Evolutionary conservation across 164 flowering plant species (phyloP).

Genomic region (Dillenia turbinata): DNA sequence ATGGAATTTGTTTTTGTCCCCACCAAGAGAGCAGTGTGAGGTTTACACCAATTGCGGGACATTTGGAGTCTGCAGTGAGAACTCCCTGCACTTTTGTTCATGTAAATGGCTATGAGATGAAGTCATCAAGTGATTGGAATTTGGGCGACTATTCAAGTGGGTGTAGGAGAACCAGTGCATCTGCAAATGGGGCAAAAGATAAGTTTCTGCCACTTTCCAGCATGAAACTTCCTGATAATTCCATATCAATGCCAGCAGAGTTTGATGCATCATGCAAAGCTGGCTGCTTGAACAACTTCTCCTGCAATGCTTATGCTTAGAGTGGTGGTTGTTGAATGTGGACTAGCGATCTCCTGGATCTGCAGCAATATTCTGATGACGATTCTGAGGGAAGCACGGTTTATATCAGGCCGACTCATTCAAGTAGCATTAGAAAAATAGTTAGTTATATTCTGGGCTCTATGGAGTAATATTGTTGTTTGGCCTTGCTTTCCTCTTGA

Average conservation of each 20-base stretch:
- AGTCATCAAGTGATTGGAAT: not conserved
- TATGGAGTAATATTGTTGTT: not conserved
- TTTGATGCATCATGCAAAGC: conserved; percentile 17
- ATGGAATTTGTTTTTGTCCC: conserved; percentile 20
- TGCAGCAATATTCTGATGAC: too few relatives aligned
- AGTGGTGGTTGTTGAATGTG: not conserved
- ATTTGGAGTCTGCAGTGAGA: conserved; percentile 18
- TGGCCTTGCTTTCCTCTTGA: not conserved
- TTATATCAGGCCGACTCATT: too few relatives aligned
- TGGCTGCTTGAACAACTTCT: conserved; percentile 26
- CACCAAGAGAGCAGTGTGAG: conserved; percentile 21
- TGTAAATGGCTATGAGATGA: conserved; percentile 16
- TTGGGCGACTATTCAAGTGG: conserved; percentile 12
- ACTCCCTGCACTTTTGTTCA: conserved; percentile 13
- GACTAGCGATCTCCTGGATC: too few relatives aligned
- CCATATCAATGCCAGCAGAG: not conserved
- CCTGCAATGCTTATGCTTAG: conserved; percentile 32
- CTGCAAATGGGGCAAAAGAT: conserved; percentile 4
- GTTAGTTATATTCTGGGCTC: too few relatives aligned
- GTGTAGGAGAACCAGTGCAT: conserved; percentile 12
- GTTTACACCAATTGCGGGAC: conserved; percentile 22
- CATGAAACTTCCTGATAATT: conserved; percentile 14
- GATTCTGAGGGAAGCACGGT: too few relatives aligned
- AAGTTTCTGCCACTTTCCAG: not conserved
- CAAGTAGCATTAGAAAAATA: too few relatives aligned